Conservation (phyloP, 2,329 filamentous ascomycete species). For the Alternaria novae-zelandiae region DNA sequence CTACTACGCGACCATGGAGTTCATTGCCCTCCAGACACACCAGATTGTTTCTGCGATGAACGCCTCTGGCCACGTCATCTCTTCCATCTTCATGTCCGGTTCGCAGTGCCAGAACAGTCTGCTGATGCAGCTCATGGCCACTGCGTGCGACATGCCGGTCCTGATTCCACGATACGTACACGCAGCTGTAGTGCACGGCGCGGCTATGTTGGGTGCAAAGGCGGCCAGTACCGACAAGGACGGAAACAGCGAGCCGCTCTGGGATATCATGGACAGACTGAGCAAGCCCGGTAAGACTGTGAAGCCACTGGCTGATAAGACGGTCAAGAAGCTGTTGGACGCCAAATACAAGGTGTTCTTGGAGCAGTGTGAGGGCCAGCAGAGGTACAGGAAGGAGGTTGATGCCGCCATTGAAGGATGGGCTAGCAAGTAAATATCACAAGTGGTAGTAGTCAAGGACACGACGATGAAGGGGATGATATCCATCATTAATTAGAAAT, state of each 20-base stretch:
- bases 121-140: constrained; percentile 89
- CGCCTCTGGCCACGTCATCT: constrained; percentile 81
- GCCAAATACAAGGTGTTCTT: constrained; percentile 97
- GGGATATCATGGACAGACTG: constrained; percentile 98
- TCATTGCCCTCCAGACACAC: constrained; percentile 94
- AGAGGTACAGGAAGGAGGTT: constrained; percentile 78
- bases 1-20: constrained; percentile 97
- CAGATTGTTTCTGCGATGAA: constrained; percentile 98
- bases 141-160: constrained; percentile 89
- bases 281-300: constrained; percentile 90
- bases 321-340: constrained; percentile 79
- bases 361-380: constrained; percentile 87
- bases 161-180: constrained; percentile 93
- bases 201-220: constrained; percentile 96
- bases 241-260: constrained; percentile 83
- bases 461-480: neutral
- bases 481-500: constrained; percentile 1
- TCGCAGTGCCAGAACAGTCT: constrained; percentile 96
- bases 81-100: constrained; percentile 97
- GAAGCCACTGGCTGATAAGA: constrained; percentile 71
- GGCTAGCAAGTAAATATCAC: constrained; percentile 14
- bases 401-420: constrained; percentile 61
- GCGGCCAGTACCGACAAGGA: constrained; percentile 83
- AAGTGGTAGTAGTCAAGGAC: neutral
- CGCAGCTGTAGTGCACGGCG: constrained; percentile 95